These are phyloP conservation scores for Rutstroemia sydowiana DNA, from an alignment of 2,329 filamentous ascomycete species.

Conservation along the genomic window DNA sequence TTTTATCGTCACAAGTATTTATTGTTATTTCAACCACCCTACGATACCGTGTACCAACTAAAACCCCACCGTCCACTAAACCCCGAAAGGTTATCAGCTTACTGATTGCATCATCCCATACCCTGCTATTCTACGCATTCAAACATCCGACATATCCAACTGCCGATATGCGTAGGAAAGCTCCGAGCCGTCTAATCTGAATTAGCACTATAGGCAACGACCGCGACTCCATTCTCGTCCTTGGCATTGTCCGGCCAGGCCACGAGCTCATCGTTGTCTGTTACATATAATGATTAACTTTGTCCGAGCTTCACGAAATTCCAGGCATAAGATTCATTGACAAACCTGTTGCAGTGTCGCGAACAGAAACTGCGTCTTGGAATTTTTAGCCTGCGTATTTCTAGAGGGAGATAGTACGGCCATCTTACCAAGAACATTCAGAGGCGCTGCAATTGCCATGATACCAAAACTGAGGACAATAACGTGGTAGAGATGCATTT, in stretches of 20 bases:
- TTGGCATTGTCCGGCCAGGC: slow-evolving; percentile 1
- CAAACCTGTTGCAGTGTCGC: not conserved
- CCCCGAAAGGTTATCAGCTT: too few species aligned
- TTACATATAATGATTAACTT: not conserved
- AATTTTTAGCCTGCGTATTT: too few species aligned
- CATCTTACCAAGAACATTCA: not conserved
- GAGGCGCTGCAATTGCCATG: not conserved
- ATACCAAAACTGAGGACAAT: not conserved
- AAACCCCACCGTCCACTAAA: too few species aligned
- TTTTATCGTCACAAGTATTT: too few species aligned
- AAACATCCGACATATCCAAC: too few species aligned
- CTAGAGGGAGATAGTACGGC: too few species aligned
- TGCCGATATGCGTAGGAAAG: not conserved
- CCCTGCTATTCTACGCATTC: too few species aligned
- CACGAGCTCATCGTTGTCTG: slow-evolving; percentile 2
- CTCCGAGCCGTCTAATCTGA: too few species aligned
- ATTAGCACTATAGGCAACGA: slow-evolving; percentile 1
- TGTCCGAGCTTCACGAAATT: not conserved
- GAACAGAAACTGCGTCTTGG: too few species aligned
- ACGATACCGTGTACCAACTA: too few species aligned
- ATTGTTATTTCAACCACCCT: too few species aligned
- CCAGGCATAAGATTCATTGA: not conserved
- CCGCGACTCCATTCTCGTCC: not conserved
- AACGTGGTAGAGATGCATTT: not conserved
- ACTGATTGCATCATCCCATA: too few species aligned